Evolutionary conservation across 1,139 yeast species (phyloP).

Genomic region (Petasospora rhodanensis): DNA sequence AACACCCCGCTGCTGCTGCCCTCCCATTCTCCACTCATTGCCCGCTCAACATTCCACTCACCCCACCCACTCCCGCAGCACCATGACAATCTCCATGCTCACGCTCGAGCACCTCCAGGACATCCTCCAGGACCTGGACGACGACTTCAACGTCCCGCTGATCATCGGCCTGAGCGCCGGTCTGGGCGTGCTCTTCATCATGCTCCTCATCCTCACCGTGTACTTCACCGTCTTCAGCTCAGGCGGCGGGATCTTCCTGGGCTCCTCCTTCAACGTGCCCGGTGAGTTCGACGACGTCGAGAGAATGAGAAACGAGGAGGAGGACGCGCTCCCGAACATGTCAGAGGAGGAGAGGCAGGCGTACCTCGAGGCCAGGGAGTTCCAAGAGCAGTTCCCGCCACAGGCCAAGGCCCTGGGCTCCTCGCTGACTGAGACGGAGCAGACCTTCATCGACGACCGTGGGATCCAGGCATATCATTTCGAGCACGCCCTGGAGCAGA

Average conservation of each 20-base stretch:
- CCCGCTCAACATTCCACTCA: too few relatives aligned
- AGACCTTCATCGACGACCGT: conserved; percentile 39
- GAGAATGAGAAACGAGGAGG: conserved; percentile 30
- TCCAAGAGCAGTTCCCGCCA: conserved; percentile 36
- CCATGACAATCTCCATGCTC: conserved; percentile 1
- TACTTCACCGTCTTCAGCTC: conserved; percentile 35
- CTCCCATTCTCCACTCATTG: too few relatives aligned
- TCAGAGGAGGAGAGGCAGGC: conserved; percentile 30
- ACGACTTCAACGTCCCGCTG: conserved; percentile 32
- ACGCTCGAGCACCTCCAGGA: conserved; percentile 1
- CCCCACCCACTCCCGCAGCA: too few relatives aligned
- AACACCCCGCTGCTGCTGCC: too few relatives aligned
- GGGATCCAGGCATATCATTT: conserved; percentile 46
- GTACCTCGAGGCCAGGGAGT: conserved; percentile 35
- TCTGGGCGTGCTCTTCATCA: conserved; percentile 34
- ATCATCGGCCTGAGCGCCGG: conserved; percentile 37
- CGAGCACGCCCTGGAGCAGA: conserved; percentile 26
- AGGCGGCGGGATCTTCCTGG: conserved; percentile 26
- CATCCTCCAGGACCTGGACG: conserved; percentile 8
- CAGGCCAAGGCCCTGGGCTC: conserved; percentile 36
- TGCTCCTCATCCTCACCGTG: conserved; percentile 32
- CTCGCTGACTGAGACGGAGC: conserved; percentile 33
- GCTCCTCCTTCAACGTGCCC: conserved; percentile 33
- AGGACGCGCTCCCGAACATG: conserved; percentile 30
- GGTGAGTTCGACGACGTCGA: conserved; percentile 35